Evolutionary conservation across 1,139 yeast species (phyloP), one percentile per base, ranked within the genome.

Genomic region (Suzukiozyma palmioleophila): DNA sequence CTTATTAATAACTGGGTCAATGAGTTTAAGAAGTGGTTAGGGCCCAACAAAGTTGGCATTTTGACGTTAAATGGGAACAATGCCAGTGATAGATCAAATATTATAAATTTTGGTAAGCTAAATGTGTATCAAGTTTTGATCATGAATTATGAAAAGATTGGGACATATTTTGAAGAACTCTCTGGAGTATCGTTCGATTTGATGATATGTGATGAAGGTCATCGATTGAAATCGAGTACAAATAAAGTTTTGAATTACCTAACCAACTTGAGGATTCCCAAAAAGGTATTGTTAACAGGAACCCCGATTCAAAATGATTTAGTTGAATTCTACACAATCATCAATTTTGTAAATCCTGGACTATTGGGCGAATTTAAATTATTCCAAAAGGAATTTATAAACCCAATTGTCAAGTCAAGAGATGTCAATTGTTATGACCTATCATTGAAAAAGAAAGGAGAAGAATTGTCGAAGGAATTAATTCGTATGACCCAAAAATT

Each of bases 271-370:
- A 68, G 78, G 31, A 73, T 86, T 3, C 67, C 71, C 11, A 75
- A 69, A 36, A 77, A 82, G 47, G 65, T 92, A 3, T 56, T 92
- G 15, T 63, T 92, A 8, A 80, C 96, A 0, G 98, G 98, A 0
- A 92, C 98, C 0, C 98, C 98, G 0, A 87, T 92, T 26, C 98
- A 92, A 57, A 92, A 92, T 59, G 96, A 92, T 57, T 71, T 94
- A 40, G 69, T 68, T 2, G 99, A 92, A 54, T 92, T 86, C 56
- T 88, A 69, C 59, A 84, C 86, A 10, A 78, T 92, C 55, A 77
- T 84, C 6, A 84, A 89, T 53, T 90, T 90, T 56, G 66, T 89
- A 11, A 89, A 88, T 52, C 96, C 97, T 0, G 92, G 90, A 0
- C 64, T 84, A 2, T 63, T 92, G 26, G 96, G 96, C 0, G 66